Evolutionary conservation across 225 moss, liverwort and hornwort species (phyloP).

Genomic region (Pseudisothecium myosuroides): DNA sequence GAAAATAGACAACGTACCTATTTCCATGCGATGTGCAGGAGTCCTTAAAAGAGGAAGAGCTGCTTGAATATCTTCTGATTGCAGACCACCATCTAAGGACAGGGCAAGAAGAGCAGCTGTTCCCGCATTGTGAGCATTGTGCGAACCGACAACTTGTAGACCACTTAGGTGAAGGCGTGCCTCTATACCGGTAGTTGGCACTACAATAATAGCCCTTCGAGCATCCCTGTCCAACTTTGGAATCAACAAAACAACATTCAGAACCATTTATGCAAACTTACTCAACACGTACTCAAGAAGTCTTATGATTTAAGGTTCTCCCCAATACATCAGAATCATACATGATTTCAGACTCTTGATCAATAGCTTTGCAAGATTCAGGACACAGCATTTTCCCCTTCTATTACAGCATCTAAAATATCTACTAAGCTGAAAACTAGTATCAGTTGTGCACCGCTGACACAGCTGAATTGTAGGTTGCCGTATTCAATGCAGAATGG

Average conservation of each 20-base stretch:
- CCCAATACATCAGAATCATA: not conserved
- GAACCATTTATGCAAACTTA: not conserved
- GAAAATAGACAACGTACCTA: constrained; percentile 31
- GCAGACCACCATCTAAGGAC: constrained; percentile 63
- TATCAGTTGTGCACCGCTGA: not conserved
- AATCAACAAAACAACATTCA: not conserved
- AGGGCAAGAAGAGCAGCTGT: constrained; percentile 79
- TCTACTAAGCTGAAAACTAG: not conserved
- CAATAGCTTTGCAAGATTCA: not conserved
- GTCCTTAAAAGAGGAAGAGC: constrained; percentile 59
- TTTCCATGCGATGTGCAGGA: constrained; percentile 94
- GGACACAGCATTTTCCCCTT: not conserved
- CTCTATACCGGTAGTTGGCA: constrained; percentile 70
- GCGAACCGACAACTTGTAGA: constrained; percentile 59
- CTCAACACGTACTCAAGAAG: not conserved
- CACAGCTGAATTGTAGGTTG: not conserved
- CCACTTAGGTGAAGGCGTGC: constrained; percentile 65
- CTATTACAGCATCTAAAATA: not conserved
- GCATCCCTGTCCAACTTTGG: constrained; percentile 84
- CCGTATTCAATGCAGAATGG: not conserved
- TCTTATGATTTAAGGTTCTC: not conserved
- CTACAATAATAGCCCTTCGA: constrained; percentile 70
- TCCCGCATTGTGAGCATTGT: constrained; percentile 94
- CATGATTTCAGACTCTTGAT: not conserved
- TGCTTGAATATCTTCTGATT: constrained; percentile 60